Evolutionary conservation across 2,329 filamentous ascomycete species (phyloP).

Genomic region (Paracorniculantispora psalliotae): DNA sequence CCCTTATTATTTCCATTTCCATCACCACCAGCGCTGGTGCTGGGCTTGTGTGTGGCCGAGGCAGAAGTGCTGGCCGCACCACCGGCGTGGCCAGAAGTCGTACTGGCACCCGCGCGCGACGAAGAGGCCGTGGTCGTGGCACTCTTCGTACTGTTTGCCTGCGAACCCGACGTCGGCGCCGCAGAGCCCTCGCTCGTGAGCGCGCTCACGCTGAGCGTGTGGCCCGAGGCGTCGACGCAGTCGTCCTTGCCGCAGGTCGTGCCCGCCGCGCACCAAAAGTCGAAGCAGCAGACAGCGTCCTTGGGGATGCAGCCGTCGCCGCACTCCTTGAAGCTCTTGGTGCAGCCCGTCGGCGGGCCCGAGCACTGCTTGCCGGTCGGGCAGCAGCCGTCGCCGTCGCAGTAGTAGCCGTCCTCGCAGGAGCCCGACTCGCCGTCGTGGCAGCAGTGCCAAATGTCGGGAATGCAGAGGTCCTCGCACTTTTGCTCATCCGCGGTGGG

Average conservation of each 20-base stretch:
- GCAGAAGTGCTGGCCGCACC: background rate
- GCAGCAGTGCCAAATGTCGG: constrained; percentile 23
- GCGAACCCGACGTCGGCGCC: too few relatives aligned
- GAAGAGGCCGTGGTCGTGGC: background rate
- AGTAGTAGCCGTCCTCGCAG: constrained; percentile 28
- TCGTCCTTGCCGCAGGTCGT: background rate
- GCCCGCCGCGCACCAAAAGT: background rate
- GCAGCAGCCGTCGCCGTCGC: constrained; percentile 28
- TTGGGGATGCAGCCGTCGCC: constrained; percentile 27
- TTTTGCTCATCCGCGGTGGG: background rate
- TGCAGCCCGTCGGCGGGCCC: constrained; percentile 25
- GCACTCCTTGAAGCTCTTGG: constrained; percentile 22
- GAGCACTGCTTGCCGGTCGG: constrained; percentile 26
- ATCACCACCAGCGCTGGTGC: background rate
- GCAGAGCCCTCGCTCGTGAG: too few relatives aligned
- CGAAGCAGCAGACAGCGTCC: constrained; percentile 26
- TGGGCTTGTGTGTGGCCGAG: background rate
- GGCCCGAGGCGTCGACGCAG: too few relatives aligned
- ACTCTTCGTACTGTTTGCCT: too few relatives aligned
- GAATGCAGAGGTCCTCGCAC: background rate
- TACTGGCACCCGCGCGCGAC: background rate
- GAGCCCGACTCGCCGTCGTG: constrained; percentile 23
- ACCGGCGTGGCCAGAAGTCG: background rate
- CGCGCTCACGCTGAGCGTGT: too few relatives aligned
- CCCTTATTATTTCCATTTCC: background rate